A percentile compares a stretch with the other conserved stretches of the same genome.
These are phyloP conservation scores for Lonicera japonica DNA, from an alignment of 129 eudicot genomes.

Conservation along the genomic window DNA sequence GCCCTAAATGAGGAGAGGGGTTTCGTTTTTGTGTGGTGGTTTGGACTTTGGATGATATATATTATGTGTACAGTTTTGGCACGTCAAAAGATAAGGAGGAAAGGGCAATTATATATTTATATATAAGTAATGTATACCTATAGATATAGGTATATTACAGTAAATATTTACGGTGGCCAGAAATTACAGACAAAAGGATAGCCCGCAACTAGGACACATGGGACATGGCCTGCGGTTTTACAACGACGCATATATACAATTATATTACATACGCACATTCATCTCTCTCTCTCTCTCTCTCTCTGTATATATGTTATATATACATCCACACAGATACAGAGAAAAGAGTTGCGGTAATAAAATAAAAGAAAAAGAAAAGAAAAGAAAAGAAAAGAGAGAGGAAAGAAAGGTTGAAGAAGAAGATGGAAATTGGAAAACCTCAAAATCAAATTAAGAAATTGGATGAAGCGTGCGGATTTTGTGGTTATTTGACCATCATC, in stretches of 20 bases:
- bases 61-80: not conserved
- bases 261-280: not conserved
- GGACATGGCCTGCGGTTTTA: constrained; percentile 20
- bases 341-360: not conserved
- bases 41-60: no score
- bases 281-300: not conserved
- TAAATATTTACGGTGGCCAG: constrained; percentile 8
- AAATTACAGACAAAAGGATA: constrained; percentile 25
- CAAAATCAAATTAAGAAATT: no score
- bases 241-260: constrained; percentile 25
- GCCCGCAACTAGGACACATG: constrained; percentile 36
- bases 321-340: not conserved
- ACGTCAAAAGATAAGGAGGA: not conserved
- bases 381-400: not conserved
- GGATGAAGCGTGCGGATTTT: not conserved
- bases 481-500: constrained; percentile 15
- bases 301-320: not conserved
- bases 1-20: no score
- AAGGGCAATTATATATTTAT: no score
- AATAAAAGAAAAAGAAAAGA: not conserved
- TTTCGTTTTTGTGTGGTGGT: no score
- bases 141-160: no score
- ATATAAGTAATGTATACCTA: no score
- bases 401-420: no score
- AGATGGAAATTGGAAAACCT: no score